Evolutionary conservation across 2,329 filamentous ascomycete species (phyloP), one percentile per base, ranked within the genome.

Genomic region (Scedosporium minutisporum): DNA sequence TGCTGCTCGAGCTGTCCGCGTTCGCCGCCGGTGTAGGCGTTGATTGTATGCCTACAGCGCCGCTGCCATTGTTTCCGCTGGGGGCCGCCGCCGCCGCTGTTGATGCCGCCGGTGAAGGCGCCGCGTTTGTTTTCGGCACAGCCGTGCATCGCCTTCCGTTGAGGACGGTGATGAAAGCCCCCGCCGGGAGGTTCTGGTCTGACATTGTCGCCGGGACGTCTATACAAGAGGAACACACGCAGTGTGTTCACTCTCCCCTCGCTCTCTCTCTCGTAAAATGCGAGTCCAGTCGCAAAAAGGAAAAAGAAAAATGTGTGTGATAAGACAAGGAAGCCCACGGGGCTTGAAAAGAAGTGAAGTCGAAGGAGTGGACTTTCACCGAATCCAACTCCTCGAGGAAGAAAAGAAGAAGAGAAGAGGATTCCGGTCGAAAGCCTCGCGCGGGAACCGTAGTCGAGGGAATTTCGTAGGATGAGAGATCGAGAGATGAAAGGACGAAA

Each of bases 131-230:
- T 67, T 70, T 79, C 58, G 80, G 81, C 66, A 83, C 74, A 64
- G 78, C 81, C 68, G 82, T 84, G 74, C 82, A 84, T 71, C 77
- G 76, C 70, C 76, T 79, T 60, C 80, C 80, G 63, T 76, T 71
- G 62, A 83, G 74, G 58, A 71, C 78, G 62, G 80, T 83, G 63
- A 81, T 76, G 64, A 79, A 78, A 64, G 77, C 77, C 69, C 79
- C 77, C 68, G 72, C 70, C 66, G 75, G 76, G 70, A 81, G 75
- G 69, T 71, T 74, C 62, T 74, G 68, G 64, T 69, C 74, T 63
- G 75, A 76, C 80, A 82, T 82, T 63, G 66, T 73, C 68, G 62
- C 23, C 21, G 18, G 53, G 60, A 42, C 38, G 41, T 55, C 9
- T 33, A 18, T 51, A 46, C 21, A 41, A 59, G 59, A 64, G 62